Conservation (phyloP, 2,329 filamentous ascomycete genomes). For the Pseudogymnoascus sp. region DNA sequence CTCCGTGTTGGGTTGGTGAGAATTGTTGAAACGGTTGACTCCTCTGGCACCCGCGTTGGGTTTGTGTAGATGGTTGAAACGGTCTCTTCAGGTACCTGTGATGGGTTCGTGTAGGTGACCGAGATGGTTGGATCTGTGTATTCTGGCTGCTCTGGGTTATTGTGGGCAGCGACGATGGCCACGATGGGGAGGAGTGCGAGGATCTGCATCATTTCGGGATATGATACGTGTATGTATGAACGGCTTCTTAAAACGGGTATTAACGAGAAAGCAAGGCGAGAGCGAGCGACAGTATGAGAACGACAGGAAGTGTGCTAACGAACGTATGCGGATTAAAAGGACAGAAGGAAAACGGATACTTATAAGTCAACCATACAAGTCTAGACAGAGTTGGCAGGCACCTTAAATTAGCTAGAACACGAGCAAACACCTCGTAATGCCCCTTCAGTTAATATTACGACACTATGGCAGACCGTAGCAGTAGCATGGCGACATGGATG, state of each 20-base stretch:
- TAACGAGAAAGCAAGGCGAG: background rate
- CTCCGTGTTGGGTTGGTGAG: no score
- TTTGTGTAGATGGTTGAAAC: background rate
- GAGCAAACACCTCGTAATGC: background rate
- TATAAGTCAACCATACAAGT: background rate
- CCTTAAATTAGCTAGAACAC: background rate
- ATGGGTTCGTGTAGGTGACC: background rate
- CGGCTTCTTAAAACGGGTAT: background rate
- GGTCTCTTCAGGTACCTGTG: background rate
- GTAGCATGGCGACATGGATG: constrained; percentile 1
- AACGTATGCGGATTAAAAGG: background rate
- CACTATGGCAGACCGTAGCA: background rate
- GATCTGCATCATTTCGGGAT: background rate
- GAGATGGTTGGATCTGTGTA: background rate
- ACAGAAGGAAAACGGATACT: background rate
- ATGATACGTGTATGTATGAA: background rate
- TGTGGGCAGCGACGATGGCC: background rate
- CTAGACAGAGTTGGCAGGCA: background rate
- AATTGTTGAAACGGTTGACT: no score
- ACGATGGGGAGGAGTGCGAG: background rate
- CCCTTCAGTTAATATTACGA: constrained; percentile 6
- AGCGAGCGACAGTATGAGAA: background rate
- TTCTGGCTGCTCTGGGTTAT: background rate
- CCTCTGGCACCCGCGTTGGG: no score
- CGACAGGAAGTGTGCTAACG: background rate